Evolutionary conservation across 2,329 filamentous ascomycete genomes (phyloP).

Genomic region (Neofusicoccum umdonicola): DNA sequence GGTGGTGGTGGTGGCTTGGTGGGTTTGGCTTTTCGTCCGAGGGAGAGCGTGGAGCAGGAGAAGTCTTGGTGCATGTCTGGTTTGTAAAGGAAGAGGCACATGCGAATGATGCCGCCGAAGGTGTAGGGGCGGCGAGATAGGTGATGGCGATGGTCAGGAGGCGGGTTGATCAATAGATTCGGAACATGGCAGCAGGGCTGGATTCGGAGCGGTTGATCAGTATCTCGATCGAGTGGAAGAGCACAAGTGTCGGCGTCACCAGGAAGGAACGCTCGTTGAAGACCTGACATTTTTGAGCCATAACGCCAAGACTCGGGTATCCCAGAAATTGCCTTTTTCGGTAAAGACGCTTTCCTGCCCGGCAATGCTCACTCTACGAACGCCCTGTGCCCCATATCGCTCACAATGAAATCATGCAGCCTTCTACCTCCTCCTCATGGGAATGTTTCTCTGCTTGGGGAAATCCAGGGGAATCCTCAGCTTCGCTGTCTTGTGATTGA

Average conservation of each 20-base stretch:
- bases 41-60: neutral
- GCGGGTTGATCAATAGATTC: neutral
- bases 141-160: neutral
- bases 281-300: neutral
- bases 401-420: neutral
- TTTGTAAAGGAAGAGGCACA: neutral
- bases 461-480: slow-evolving; percentile 78
- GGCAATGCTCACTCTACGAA: neutral
- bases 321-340: slow-evolving; percentile 4
- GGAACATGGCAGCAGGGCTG: neutral
- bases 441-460: slow-evolving; percentile 59
- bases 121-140: neutral
- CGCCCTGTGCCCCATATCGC: neutral
- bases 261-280: neutral
- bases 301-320: slow-evolving; percentile 5
- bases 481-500: slow-evolving; percentile 64
- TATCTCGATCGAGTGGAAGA: neutral
- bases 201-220: neutral
- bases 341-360: neutral
- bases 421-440: slow-evolving; percentile 24
- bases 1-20: neutral
- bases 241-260: too few relatives aligned
- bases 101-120: neutral
- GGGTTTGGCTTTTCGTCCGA: neutral
- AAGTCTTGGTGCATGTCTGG: neutral